Base-by-base conservation (phyloP, 2,329 filamentous ascomycete genomes). In the Ophiostoma sp. region DNA sequence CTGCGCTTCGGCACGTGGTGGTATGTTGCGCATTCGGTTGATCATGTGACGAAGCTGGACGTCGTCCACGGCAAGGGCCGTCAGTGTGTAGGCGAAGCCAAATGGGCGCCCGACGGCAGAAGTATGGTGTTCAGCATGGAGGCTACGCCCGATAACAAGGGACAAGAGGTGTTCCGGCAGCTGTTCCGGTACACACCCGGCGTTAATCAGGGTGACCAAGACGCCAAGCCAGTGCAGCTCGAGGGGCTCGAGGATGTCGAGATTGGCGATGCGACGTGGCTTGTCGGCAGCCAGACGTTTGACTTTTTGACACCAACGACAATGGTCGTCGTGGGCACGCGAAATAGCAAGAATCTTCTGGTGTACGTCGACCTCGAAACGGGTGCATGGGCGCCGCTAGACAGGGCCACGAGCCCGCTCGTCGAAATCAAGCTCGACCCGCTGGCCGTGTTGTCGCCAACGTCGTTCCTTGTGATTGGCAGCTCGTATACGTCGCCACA, bases 101-200 rank as follows among this genome's bases (percentile, higher is more conserved):
- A 79, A 71, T 86, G 84, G 84, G 78, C 79, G 2, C 74, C 77
- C 0, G 81, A 85, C 73, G 82, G 81, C 8, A 40, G 14, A 1
- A 76, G 76, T 9, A 72, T 85, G 2, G 83, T 81, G 70, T 85
- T 81, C 71, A 76, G 76, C 2, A 80, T 80, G 65, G 83, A 85
- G 73, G 73, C 73, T 0, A 52, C 18, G 3, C 76, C 0, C 72
- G 9, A 68, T 74, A 7, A 67, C 74, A 7, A 72, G 77, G 0
- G 67, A 71, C 9, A 16, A 60, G 4, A 7, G 1, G 49, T 60
- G 36, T 60, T 40, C 27, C 55, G 55, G 4, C 55, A 40, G 36
- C 36, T 60, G 12, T 40, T 38, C 55, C 55, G 55, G 4, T 40
- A 40, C 12, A 4, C 12, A 16, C 27, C 36, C 36, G 5, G 27